phyloP scores from a whole-genome alignment of 352 stramenopile genomes.

The Phytophthora uliginosa region DNA sequence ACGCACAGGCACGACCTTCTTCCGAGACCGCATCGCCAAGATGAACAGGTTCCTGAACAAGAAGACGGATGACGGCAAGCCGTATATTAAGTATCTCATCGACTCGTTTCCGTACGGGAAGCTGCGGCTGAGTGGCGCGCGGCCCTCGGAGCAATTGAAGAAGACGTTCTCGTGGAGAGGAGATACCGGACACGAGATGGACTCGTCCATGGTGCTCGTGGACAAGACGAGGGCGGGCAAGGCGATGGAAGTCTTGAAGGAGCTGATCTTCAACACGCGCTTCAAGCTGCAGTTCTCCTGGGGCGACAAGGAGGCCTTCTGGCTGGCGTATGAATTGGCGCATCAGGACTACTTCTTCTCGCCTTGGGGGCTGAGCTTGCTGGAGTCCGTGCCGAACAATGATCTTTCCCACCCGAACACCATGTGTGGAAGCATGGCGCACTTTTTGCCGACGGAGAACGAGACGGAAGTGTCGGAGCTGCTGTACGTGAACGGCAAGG shows the following conservation, averaged over 20 bases:
- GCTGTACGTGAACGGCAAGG: slow-evolving; percentile 41
- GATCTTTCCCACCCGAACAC: slow-evolving; percentile 45
- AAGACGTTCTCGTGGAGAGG: slow-evolving; percentile 50
- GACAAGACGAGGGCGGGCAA: slow-evolving; percentile 49
- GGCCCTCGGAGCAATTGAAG: slow-evolving; percentile 50
- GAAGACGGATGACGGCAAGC: slow-evolving; percentile 41
- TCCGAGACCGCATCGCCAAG: slow-evolving; percentile 66
- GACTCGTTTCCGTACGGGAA: slow-evolving; percentile 57
- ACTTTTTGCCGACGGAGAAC: slow-evolving; percentile 47
- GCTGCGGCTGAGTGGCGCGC: slow-evolving; percentile 37
- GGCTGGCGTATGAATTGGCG: slow-evolving; percentile 62
- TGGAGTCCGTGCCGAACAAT: slow-evolving; percentile 48
- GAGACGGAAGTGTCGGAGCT: slow-evolving; percentile 31
- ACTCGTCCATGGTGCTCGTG: slow-evolving; percentile 69
- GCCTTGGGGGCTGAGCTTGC: slow-evolving; percentile 46
- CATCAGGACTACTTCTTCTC: slow-evolving; percentile 68
- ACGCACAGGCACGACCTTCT: slow-evolving; percentile 66
- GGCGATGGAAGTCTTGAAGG: slow-evolving; percentile 52
- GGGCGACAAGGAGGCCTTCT: slow-evolving; percentile 64
- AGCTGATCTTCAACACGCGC: slow-evolving; percentile 51
- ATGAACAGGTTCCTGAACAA: slow-evolving; percentile 46
- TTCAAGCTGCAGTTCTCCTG: slow-evolving; percentile 64
- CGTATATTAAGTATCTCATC: slow-evolving; percentile 49
- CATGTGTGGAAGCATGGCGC: slow-evolving; percentile 56
- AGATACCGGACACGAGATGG: slow-evolving; percentile 58